phyloP scores from a whole-genome alignment of 805 yeast species.

The Yamadazyma kitorensis region DNA sequence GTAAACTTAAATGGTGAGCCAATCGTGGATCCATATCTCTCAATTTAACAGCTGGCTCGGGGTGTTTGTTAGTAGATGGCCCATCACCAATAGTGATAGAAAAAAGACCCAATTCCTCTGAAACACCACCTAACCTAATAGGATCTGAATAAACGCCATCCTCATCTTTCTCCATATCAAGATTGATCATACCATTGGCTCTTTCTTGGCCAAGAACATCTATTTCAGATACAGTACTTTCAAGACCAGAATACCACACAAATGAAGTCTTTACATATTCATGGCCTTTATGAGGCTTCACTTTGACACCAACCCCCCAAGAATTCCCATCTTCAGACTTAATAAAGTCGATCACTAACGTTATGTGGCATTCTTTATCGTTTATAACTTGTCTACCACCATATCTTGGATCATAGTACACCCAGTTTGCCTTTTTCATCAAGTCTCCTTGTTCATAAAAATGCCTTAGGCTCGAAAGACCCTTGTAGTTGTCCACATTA shows the following conservation, averaged over 20 bases:
- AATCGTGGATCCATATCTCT: constrained; percentile 51
- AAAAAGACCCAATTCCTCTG: constrained; percentile 69
- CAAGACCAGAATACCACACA: constrained; percentile 77
- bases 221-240: constrained; percentile 40
- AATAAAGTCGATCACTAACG: constrained; percentile 68
- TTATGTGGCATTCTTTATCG: constrained; percentile 63
- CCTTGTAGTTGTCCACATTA: constrained; percentile 55
- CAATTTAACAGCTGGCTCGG: constrained; percentile 24
- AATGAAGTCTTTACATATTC: constrained; percentile 56
- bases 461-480: constrained; percentile 62
- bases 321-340: constrained; percentile 67
- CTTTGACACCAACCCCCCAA: constrained; percentile 78
- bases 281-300: constrained; percentile 54
- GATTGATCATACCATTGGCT: constrained; percentile 7
- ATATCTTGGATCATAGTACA: constrained; percentile 76
- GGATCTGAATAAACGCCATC: constrained; percentile 32
- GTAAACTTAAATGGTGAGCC: constrained; percentile 65
- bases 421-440: constrained; percentile 78
- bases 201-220: constrained; percentile 11
- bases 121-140: constrained; percentile 40
- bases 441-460: constrained; percentile 71
- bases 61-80: constrained; percentile 44
- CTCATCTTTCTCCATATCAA: constrained; percentile 17
- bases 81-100: constrained; percentile 58
- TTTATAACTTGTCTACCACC: constrained; percentile 81